Conservation (phyloP, 73 alveolate species). For the Uronychia binucleata region DNA sequence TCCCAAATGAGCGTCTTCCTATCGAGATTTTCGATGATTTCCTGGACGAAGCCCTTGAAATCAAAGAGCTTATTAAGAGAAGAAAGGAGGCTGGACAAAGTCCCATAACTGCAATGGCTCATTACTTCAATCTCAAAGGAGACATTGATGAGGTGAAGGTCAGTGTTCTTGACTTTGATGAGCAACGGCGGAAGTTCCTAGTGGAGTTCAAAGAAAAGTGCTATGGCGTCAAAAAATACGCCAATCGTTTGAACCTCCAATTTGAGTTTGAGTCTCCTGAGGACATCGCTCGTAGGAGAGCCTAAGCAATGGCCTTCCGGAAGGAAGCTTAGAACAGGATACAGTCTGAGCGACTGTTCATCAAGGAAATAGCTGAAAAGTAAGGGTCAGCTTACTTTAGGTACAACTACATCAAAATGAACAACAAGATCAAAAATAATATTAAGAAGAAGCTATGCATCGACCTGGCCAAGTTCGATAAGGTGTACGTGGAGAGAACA, state of each 20-base stretch:
- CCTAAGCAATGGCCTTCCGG: slow-evolving; percentile 23
- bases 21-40: slow-evolving; percentile 52
- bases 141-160: slow-evolving; percentile 52
- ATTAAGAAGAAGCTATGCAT: slow-evolving; percentile 37
- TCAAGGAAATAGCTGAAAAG: slow-evolving; percentile 61
- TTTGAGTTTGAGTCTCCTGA: slow-evolving; percentile 50
- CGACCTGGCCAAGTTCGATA: slow-evolving; percentile 29
- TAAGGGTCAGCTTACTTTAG: background rate
- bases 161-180: slow-evolving; percentile 37
- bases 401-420: slow-evolving; percentile 52
- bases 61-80: slow-evolving; percentile 17
- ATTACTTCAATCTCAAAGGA: slow-evolving; percentile 37
- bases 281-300: slow-evolving; percentile 45
- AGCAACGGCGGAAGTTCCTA: slow-evolving; percentile 45
- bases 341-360: slow-evolving; percentile 50
- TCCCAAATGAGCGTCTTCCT: slow-evolving; percentile 41
- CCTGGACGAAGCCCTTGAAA: slow-evolving; percentile 22
- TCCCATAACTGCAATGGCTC: slow-evolving; percentile 43
- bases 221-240: slow-evolving; percentile 20
- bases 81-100: slow-evolving; percentile 9
- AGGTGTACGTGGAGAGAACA: slow-evolving; percentile 19
- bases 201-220: slow-evolving; percentile 48
- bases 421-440: slow-evolving; percentile 37
- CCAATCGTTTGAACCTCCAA: slow-evolving; percentile 48
- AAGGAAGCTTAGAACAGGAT: slow-evolving; percentile 49